Base-by-base conservation (phyloP, 352 stramenopile species). In the Phytophthora lateralis region DNA sequence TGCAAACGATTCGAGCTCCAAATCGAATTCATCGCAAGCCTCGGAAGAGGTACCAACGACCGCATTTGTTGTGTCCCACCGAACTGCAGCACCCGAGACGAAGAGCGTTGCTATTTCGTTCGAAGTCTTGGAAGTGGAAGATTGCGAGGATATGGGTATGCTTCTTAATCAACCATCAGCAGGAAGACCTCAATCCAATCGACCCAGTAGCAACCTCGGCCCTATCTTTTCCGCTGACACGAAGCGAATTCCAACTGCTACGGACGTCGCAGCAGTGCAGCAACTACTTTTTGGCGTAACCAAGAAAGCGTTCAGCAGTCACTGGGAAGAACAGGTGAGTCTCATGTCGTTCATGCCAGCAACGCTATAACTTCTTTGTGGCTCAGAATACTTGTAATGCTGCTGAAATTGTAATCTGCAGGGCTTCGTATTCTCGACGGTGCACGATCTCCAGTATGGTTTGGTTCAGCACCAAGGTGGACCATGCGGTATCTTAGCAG, bases 401-500 rank as follows among this genome's bases (percentile, higher is more conserved):
- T 50, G 14, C 54, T 17, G 15, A 10, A 69, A 51, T 66, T 46
- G n/a, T 46, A 38, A 39, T 54, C 45, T 5, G 20, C 55, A 93
- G 77, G 86, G 81, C n/a, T 91, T 95, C 44, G 74, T 76, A 29
- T 93, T 87, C 48, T 82, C 77, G 1, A 66, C 77, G 4, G 66
- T 71, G 4, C 42, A 32, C 29, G 69, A 83, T 42, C 66, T 93
- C 10, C 68, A 78, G 32, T 98, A 96, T 67, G 96, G 96, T 32
- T 73, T 99, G 18, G 81, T 96, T 45, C 96, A 99, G 74, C 60
- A 85, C 47, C 85, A 98, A 63, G 96, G 96, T 30, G 96, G 96
- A 3, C 96, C 96, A 3, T 99, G 96, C 57, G 96, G 96, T 14
- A 92, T 98, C 1, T 78, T 99, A 12, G 96, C 96, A 10, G 89